Evolutionary conservation across 208 protist species (phyloP).

Genomic region (Crithidia fasciculata): DNA sequence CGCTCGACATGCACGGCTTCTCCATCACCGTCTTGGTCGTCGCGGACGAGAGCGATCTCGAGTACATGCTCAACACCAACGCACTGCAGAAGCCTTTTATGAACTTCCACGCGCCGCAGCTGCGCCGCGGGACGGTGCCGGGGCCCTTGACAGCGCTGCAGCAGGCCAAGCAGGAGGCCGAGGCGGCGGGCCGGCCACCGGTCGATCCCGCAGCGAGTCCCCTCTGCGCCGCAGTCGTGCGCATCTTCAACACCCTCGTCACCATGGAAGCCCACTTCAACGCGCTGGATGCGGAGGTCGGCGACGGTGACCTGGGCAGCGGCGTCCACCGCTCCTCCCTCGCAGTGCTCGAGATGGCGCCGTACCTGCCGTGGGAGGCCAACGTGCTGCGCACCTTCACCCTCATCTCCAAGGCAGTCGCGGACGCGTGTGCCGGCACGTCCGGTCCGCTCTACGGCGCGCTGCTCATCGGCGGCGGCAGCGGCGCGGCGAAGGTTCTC

Average conservation of each 20-base stretch:
- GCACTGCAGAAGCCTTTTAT: constrained; percentile 48
- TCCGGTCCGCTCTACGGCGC: constrained; percentile 74
- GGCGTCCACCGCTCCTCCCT: constrained; percentile 48
- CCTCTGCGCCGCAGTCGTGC: constrained; percentile 22
- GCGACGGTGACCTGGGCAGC: constrained; percentile 72
- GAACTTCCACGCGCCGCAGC: constrained; percentile 52
- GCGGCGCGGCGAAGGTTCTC: constrained; percentile 30
- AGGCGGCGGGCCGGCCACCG: constrained; percentile 9
- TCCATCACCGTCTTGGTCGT: constrained; percentile 73
- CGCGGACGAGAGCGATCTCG: constrained; percentile 38
- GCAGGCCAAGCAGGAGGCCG: constrained; percentile 34
- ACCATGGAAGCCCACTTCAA: constrained; percentile 51
- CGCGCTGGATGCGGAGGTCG: constrained; percentile 60
- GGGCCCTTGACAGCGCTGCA: constrained; percentile 47
- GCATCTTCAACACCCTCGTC: constrained; percentile 41
- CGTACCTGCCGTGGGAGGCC: constrained; percentile 48
- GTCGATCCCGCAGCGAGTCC: neutral
- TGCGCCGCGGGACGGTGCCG: constrained; percentile 17
- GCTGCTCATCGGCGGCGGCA: constrained; percentile 50
- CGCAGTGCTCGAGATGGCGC: constrained; percentile 41
- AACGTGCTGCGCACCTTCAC: constrained; percentile 41
- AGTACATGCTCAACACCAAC: constrained; percentile 50
- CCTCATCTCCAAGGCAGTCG: constrained; percentile 56
- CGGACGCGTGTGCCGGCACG: constrained; percentile 61
- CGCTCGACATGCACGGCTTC: constrained; percentile 90